phyloP scores from a whole-genome alignment of 2,329 filamentous ascomycete genomes.

The Cordyceps cateniannulata region DNA sequence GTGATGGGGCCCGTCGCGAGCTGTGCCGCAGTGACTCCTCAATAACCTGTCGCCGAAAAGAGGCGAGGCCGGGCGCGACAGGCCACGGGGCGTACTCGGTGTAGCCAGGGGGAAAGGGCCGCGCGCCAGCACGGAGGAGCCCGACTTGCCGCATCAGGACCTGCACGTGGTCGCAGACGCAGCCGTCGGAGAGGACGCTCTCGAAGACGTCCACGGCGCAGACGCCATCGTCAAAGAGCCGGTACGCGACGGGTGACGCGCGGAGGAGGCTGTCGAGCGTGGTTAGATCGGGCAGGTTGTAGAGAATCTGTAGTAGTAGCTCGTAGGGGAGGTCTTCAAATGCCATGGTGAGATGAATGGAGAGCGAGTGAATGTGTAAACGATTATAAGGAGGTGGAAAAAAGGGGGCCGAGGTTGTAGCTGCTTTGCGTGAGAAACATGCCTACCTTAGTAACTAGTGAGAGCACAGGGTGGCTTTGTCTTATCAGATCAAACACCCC shows the following conservation, averaged over 20 bases:
- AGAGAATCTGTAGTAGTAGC: slow-evolving; percentile 3
- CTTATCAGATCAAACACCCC: not conserved
- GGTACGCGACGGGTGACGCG: slow-evolving; percentile 2
- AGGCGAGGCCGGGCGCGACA: not conserved
- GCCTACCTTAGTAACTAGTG: not conserved
- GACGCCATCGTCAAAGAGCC: not conserved
- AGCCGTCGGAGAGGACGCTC: not conserved
- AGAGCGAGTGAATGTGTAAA: not conserved
- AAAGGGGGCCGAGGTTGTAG: not conserved
- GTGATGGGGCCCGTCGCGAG: not conserved
- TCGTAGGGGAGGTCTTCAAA: slow-evolving; percentile 5
- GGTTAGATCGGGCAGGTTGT: not conserved
- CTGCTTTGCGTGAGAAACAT: not conserved
- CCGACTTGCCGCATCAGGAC: slow-evolving; percentile 4
- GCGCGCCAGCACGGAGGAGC: not conserved
- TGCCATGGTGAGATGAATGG: not conserved
- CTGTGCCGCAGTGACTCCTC: slow-evolving; percentile 6
- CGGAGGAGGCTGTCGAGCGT: not conserved
- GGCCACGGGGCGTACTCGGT: slow-evolving; percentile 7
- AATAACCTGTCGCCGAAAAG: slow-evolving; percentile 3
- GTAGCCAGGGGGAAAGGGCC: slow-evolving; percentile 5
- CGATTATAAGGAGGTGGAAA: not conserved
- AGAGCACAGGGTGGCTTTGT: not conserved
- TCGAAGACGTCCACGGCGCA: not conserved
- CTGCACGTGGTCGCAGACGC: slow-evolving; percentile 1